Percentiles rank a stretch among this genome's conserved stretches.
These are phyloP conservation scores for Arthroderma uncinatum DNA, from an alignment of 2,329 filamentous ascomycete genomes.

Conservation along the genomic window DNA sequence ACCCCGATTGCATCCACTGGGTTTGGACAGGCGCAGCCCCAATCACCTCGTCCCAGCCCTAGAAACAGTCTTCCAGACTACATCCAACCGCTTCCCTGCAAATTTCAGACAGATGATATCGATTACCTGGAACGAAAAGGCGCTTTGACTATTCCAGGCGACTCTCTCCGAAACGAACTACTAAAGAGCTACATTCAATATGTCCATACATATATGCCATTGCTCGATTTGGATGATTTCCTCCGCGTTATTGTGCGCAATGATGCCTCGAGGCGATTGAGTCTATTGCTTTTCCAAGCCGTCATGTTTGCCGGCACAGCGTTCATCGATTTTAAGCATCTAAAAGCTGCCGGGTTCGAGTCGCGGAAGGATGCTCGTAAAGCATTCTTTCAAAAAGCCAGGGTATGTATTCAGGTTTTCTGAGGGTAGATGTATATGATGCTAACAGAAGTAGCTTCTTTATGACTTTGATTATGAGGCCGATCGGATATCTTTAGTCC, in stretches of 20 bases:
- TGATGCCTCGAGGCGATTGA: slow-evolving; percentile 63
- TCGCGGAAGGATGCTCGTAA: slow-evolving; percentile 73
- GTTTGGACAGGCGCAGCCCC: slow-evolving; percentile 22
- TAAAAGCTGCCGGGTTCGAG: slow-evolving; percentile 65
- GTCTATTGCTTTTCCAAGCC: slow-evolving; percentile 80
- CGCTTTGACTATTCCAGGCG: slow-evolving; percentile 63
- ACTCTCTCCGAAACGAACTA: slow-evolving; percentile 64
- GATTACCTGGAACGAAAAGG: slow-evolving; percentile 75
- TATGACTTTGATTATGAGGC: slow-evolving; percentile 95
- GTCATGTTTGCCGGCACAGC: slow-evolving; percentile 90
- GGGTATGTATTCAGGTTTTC: slow-evolving; percentile 44
- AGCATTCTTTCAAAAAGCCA: slow-evolving; percentile 77
- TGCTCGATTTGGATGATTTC: slow-evolving; percentile 58
- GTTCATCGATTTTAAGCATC: slow-evolving; percentile 68
- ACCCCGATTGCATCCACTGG: slow-evolving; percentile 20
- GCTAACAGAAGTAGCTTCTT: slow-evolving; percentile 47
- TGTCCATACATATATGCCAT: slow-evolving; percentile 87
- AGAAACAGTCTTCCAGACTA: slow-evolving; percentile 50
- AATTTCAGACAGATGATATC: slow-evolving; percentile 70
- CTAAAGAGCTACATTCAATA: slow-evolving; percentile 76
- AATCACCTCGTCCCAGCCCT: slow-evolving; percentile 37
- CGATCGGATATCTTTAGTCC: slow-evolving; percentile 78
- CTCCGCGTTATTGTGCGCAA: slow-evolving; percentile 46
- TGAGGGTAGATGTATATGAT: background rate
- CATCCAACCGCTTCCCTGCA: slow-evolving; percentile 65